These are phyloP conservation scores for Cercospora canescens DNA, from an alignment of 2,329 filamentous ascomycete genomes.

Conservation along the genomic window DNA sequence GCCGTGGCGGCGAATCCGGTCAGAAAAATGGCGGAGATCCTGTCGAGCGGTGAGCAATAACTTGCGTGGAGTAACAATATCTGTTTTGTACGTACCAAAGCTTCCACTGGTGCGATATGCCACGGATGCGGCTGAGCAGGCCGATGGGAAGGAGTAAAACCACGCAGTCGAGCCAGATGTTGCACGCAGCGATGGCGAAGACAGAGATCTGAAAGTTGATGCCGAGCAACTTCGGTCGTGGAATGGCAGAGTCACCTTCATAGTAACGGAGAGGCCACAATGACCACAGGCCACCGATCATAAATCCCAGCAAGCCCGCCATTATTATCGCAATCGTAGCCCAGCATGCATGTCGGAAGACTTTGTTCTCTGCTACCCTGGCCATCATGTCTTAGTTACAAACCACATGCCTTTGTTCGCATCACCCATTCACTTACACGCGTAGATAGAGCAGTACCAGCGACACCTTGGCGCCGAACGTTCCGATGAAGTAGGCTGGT, in stretches of 20 bases:
- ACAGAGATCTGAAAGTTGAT: constrained; percentile 10
- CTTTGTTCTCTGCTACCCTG: too few species aligned
- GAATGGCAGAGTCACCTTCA: constrained; percentile 8
- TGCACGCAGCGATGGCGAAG: constrained; percentile 10
- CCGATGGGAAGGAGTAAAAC: constrained; percentile 20
- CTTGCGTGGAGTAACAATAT: too few species aligned
- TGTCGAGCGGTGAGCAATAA: neutral
- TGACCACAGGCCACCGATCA: constrained; percentile 2
- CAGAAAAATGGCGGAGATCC: constrained; percentile 15
- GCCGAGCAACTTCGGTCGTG: neutral
- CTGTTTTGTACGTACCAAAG: too few species aligned
- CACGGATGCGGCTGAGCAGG: too few species aligned
- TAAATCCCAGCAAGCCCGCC: constrained; percentile 1
- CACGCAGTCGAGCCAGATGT: constrained; percentile 14
- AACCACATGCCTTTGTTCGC: too few species aligned
- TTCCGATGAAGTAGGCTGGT: constrained; percentile 17
- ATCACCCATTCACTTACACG: constrained; percentile 1
- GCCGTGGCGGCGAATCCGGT: constrained; percentile 19
- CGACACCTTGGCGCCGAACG: constrained; percentile 12
- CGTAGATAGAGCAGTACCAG: constrained; percentile 18
- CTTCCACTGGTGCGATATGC: too few species aligned
- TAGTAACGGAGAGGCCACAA: constrained; percentile 17
- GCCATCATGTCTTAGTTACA: too few species aligned
- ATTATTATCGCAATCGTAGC: neutral
- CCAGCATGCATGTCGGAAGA: constrained; percentile 19